Conservation (phyloP, 2,329 filamentous ascomycete genomes). For the Fragosphaeria purpurea region DNA sequence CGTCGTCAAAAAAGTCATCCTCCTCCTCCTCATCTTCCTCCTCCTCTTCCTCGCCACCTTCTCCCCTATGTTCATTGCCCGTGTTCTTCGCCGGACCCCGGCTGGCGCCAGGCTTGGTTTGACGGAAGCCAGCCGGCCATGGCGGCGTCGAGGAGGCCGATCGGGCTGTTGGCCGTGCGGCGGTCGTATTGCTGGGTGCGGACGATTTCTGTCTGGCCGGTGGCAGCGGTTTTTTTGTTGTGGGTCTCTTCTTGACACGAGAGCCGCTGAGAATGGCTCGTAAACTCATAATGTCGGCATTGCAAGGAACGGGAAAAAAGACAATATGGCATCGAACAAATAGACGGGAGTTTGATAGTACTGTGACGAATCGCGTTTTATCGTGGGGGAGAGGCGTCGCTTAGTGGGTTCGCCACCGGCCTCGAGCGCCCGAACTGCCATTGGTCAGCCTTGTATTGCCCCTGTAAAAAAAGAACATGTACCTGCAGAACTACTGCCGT, state of each 20-base stretch:
- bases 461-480: no score
- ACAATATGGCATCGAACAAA: no score
- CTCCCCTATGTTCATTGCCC: background rate
- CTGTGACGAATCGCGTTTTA: no score
- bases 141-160: conserved; percentile 11
- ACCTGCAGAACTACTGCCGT: no score
- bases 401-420: no score
- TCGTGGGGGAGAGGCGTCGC: no score
- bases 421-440: no score
- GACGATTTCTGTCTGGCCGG: background rate
- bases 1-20: conserved; percentile 26
- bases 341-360: no score
- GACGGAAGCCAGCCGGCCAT: conserved; percentile 11
- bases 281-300: conserved; percentile 13
- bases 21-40: conserved; percentile 23
- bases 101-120: background rate
- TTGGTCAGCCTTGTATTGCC: no score
- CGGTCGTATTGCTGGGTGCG: background rate
- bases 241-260: conserved; percentile 12
- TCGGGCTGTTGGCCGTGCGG: background rate
- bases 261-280: conserved; percentile 15
- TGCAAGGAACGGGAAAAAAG: background rate
- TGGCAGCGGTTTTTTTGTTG: background rate
- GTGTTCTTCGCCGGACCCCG: no score
- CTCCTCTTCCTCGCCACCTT: conserved; percentile 17